Evolutionary conservation across 2,329 filamentous ascomycete species (phyloP).

Genomic region (Scytalidium sp.): DNA sequence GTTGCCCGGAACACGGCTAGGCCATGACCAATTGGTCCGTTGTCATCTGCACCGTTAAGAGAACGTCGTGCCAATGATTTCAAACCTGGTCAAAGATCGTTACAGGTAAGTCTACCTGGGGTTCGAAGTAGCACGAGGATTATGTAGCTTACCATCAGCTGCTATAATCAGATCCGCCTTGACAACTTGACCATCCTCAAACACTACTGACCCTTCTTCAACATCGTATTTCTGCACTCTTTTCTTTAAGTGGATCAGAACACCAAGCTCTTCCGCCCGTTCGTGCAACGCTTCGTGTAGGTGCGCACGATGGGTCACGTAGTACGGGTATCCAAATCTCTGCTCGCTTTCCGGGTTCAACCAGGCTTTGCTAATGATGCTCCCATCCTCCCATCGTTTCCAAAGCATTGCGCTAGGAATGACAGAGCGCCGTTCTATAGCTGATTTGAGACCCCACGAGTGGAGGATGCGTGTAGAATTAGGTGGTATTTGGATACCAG

Average conservation of each 20-base stretch:
- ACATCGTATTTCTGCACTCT: constrained; percentile 4
- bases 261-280: constrained; percentile 1
- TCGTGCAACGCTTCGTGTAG: constrained; percentile 11
- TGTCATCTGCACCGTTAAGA: not conserved
- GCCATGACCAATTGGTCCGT: not conserved
- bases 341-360: constrained; percentile 1
- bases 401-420: constrained; percentile 1
- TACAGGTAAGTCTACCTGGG: not conserved
- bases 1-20: not conserved
- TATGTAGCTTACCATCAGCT: constrained; percentile 2
- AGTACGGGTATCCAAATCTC: constrained; percentile 8
- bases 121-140: not conserved
- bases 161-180: constrained; percentile 3
- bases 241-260: constrained; percentile 1
- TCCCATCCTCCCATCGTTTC: constrained; percentile 4
- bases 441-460: constrained; percentile 3
- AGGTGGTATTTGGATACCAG: constrained; percentile 10
- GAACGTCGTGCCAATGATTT: not conserved
- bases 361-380: constrained; percentile 1
- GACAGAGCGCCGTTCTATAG: constrained; percentile 2
- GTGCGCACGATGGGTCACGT: constrained; percentile 9
- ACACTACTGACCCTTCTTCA: not conserved
- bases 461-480: constrained; percentile 9
- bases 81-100: not conserved
- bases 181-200: constrained; percentile 2